Evolutionary conservation across 169 alveolate genomes (phyloP).

Genomic region (Neospora caninum): DNA sequence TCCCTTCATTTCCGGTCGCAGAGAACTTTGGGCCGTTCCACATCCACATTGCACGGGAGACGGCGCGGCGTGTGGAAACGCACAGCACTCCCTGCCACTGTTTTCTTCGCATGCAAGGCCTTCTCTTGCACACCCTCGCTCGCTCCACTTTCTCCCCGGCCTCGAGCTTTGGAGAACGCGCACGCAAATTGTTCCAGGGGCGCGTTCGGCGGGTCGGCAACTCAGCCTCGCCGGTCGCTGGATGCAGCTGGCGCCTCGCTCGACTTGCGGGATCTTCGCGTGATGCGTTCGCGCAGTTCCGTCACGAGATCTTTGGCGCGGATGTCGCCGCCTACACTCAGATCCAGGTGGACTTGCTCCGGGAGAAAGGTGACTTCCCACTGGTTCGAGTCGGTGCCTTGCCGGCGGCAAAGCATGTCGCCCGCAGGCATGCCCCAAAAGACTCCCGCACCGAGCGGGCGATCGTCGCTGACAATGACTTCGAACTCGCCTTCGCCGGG

Average conservation of each 20-base stretch:
- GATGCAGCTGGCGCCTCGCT: not conserved
- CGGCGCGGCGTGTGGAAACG: too few relatives aligned
- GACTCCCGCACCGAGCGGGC: not conserved
- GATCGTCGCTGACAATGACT: slow-evolving; percentile 19
- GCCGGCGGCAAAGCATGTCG: not conserved
- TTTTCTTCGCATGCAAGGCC: too few relatives aligned
- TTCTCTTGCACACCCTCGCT: too few relatives aligned
- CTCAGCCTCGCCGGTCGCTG: not conserved
- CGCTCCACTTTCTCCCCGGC: too few relatives aligned
- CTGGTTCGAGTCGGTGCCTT: not conserved
- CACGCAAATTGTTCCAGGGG: too few relatives aligned
- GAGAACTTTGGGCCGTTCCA: too few relatives aligned
- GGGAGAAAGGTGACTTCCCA: not conserved
- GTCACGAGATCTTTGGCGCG: not conserved
- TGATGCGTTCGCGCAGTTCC: not conserved
- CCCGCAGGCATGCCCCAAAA: not conserved
- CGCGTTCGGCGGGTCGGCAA: too few relatives aligned
- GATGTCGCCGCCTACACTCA: not conserved
- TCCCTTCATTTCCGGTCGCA: too few relatives aligned
- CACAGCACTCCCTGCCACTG: too few relatives aligned
- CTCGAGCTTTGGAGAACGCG: too few relatives aligned
- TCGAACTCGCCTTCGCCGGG: not conserved
- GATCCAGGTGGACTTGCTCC: not conserved
- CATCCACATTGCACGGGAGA: too few relatives aligned
- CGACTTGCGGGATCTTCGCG: not conserved